Evolutionary conservation across 2,329 filamentous ascomycete species (phyloP), one percentile per base, ranked within the genome.

Genomic region (Coccinonectria pachysandricola): DNA sequence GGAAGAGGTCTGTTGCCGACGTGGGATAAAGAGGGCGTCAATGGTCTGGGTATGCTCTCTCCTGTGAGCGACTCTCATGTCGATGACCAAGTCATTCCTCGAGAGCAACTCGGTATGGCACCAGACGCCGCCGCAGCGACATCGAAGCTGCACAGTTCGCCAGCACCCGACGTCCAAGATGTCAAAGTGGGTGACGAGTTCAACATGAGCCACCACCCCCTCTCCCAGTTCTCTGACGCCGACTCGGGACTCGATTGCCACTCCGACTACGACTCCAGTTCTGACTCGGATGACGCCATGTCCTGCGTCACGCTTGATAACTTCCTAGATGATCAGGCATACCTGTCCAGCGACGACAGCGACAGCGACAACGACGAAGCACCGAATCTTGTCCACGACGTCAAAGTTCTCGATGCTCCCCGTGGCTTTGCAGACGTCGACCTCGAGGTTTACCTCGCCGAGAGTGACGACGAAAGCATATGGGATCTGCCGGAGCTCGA

Each of bases 361-460:
- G n/a, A n/a, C n/a, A n/a, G n/a, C n/a, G 45, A 42, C 4, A 23
- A 28, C 8, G 30, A 34, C 1, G 28, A 32, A 5, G 36, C 36
- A 6, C 17, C 15, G 3, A 47, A 53, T 24, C 30, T 54, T 4
- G 23, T 55, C 8, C 40, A 49, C 29, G 41, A 43, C 14, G 49
- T 48, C 8, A 30, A 49, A 8, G 18, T 54, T 1, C 20, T 42
- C 1, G 43, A 39, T 2, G 19, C 26, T 2, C 13, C 32, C 1
- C 11, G 19, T 2, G 26, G 15, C 0, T 18, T 22, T 3, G 12
- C 21, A 2, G 22, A 30, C 3, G 39, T 49, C 12, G 50, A 55
- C 21, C 31, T 56, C 9, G 48, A 53, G 15, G 35, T 55, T 1
- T 54, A 43, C 16, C 15, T 52, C 2, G 43, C 39, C 2, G 29